phyloP scores from a whole-genome alignment of 2,329 filamentous ascomycete genomes.

The Tympanopsis confertula region DNA sequence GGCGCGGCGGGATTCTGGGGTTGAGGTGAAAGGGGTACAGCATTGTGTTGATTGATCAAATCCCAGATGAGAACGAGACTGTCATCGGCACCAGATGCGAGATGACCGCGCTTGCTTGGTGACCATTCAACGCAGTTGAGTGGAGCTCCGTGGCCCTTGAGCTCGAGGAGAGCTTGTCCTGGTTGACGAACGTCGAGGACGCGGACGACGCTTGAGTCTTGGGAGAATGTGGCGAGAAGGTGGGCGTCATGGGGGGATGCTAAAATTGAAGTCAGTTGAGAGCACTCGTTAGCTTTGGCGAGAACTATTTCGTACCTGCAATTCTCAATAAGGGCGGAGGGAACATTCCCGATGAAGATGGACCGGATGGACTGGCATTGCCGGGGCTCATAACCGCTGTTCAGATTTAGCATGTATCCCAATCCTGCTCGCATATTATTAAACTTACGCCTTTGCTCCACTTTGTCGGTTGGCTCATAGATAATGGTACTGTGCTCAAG shows the following conservation, averaged over 20 bases:
- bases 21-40: conserved; percentile 9
- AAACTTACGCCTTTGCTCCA: conserved; percentile 47
- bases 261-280: conserved; percentile 68
- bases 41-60: conserved; percentile 48
- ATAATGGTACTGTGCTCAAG: conserved; percentile 98
- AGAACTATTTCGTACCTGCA: conserved; percentile 46
- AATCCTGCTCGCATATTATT: too few relatives aligned
- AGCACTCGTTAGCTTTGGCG: conserved; percentile 65
- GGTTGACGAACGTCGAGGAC: conserved; percentile 94
- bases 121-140: conserved; percentile 97
- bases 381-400: background rate
- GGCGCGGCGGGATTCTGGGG: conserved; percentile 35
- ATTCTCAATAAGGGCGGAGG: conserved; percentile 1
- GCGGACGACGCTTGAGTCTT: conserved; percentile 82
- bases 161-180: conserved; percentile 84
- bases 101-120: conserved; percentile 69
- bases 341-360: background rate
- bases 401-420: too few relatives aligned
- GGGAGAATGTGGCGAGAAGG: conserved; percentile 90
- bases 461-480: conserved; percentile 89
- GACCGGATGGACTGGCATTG: background rate
- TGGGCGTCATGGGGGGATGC: conserved; percentile 93
- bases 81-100: conserved; percentile 87
- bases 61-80: conserved; percentile 90
- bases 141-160: conserved; percentile 74